phyloP scores from a whole-genome alignment of 108 stramenopile species.

The Fistulifera pelliculosa region DNA sequence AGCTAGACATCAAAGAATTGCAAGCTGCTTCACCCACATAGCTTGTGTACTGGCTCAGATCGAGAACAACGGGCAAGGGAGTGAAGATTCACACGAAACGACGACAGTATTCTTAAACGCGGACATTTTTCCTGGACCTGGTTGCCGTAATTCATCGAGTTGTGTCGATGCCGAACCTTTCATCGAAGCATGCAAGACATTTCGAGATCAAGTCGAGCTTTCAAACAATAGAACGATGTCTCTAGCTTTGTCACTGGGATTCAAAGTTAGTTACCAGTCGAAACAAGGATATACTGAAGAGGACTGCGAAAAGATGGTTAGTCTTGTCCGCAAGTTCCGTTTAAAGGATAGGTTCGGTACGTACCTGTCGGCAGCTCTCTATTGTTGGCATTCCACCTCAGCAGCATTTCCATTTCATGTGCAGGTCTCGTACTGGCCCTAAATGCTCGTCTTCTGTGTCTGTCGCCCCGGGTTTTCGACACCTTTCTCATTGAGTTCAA shows the following conservation, averaged over 20 bases:
- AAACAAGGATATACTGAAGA: constrained; percentile 11
- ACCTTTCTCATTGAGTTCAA: constrained; percentile 22
- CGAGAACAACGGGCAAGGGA: too few relatives aligned
- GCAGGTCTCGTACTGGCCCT: constrained; percentile 33
- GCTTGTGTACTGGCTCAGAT: background rate
- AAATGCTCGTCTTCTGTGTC: constrained; percentile 38
- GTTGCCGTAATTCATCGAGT: constrained; percentile 2
- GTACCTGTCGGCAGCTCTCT: background rate
- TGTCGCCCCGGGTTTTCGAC: constrained; percentile 21
- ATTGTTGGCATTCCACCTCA: background rate
- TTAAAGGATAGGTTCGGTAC: constrained; percentile 8
- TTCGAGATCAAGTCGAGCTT: too few relatives aligned
- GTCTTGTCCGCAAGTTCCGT: constrained; percentile 4
- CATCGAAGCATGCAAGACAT: constrained; percentile 20
- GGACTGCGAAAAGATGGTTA: constrained; percentile 17
- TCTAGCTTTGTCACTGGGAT: constrained; percentile 36
- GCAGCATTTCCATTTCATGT: background rate
- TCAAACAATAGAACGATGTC: constrained; percentile 1
- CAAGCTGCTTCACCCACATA: constrained; percentile 26
- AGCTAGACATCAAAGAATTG: constrained; percentile 50
- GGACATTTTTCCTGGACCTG: constrained; percentile 40
- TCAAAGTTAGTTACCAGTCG: constrained; percentile 13
- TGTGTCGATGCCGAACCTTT: constrained; percentile 20
- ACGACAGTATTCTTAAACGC: constrained; percentile 34
- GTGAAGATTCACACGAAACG: constrained; percentile 1